These are phyloP conservation scores for Clavaria fumosa DNA, from an alignment of 768 basidiomycete species.

Conservation along the genomic window DNA sequence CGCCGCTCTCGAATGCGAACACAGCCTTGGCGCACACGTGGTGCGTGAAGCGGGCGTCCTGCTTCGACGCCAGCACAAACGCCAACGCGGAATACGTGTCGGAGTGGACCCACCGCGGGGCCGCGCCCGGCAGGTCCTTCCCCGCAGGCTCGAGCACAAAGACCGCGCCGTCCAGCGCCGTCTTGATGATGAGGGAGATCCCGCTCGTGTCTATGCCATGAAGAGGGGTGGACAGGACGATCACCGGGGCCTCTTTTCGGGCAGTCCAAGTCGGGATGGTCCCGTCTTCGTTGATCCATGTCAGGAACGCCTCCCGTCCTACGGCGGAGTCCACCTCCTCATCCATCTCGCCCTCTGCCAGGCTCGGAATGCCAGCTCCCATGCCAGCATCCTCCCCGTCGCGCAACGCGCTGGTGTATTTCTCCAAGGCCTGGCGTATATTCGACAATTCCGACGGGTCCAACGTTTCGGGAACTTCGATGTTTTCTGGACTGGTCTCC, in stretches of 20 bases:
- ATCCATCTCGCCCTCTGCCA: conserved; percentile 82
- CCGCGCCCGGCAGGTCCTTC: conserved; percentile 9
- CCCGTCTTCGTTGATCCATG: conserved; percentile 49
- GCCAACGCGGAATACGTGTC: conserved; percentile 82
- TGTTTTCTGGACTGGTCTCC: conserved; percentile 26
- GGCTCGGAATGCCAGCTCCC: conserved; percentile 57
- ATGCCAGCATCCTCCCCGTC: conserved; percentile 47
- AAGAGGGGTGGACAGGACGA: conserved; percentile 58
- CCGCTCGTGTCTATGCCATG: conserved; percentile 30
- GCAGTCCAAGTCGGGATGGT: conserved; percentile 6
- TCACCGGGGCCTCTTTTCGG: conserved; percentile 21
- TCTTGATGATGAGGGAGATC: conserved; percentile 46
- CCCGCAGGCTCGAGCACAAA: conserved; percentile 31
- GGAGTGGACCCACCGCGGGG: conserved; percentile 50
- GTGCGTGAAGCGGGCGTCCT: conserved; percentile 75
- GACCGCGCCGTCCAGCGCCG: conserved; percentile 56
- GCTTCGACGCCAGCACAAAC: conserved; percentile 89
- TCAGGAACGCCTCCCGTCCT: conserved; percentile 48
- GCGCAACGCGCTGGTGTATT: conserved; percentile 58
- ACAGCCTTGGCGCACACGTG: conserved; percentile 45
- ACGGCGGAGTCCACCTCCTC: conserved; percentile 71
- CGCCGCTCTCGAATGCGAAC: conserved; percentile 74
- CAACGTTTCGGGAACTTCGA: conserved; percentile 76
- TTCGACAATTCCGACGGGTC: conserved; percentile 69
- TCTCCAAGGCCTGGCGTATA: conserved; percentile 71